Percentiles rank a stretch among this genome's conserved stretches.
phyloP scores from a whole-genome alignment of 768 basidiomycete species.

The Tylopilus vinaceipallidus region DNA sequence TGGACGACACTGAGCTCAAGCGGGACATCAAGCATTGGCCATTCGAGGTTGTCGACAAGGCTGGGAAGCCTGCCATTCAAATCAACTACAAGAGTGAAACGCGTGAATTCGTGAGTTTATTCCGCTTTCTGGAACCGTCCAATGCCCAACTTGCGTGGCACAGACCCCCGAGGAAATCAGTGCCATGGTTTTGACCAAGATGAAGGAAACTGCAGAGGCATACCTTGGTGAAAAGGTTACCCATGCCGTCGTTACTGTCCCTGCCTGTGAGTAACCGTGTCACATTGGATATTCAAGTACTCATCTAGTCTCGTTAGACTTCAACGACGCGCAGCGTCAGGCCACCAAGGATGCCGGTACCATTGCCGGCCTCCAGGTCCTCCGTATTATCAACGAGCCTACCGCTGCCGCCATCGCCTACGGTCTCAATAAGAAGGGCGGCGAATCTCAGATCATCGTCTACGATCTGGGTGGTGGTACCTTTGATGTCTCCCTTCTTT shows the following conservation, averaged over 20 bases:
- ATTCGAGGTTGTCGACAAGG: slow-evolving; percentile 76
- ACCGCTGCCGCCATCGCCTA: slow-evolving; percentile 98
- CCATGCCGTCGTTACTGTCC: slow-evolving; percentile 97
- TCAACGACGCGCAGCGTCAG: slow-evolving; percentile 99
- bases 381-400: slow-evolving; percentile 98
- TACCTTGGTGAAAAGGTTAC: slow-evolving; percentile 96
- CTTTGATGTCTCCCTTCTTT: slow-evolving; percentile 96
- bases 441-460: slow-evolving; percentile 94
- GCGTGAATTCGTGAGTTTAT: slow-evolving; percentile 73
- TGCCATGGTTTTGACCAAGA: slow-evolving; percentile 94
- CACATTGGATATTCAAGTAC: not conserved
- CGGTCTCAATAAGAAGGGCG: slow-evolving; percentile 94
- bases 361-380: slow-evolving; percentile 91
- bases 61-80: slow-evolving; percentile 75
- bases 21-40: slow-evolving; percentile 92
- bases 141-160: not conserved
- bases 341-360: slow-evolving; percentile 98
- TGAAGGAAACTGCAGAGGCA: slow-evolving; percentile 99
- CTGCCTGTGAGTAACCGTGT: slow-evolving; percentile 65
- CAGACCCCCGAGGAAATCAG: slow-evolving; percentile 93
- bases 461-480: slow-evolving; percentile 99
- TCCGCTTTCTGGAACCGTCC: not conserved
- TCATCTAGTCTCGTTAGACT: slow-evolving; percentile 59
- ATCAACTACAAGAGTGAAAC: slow-evolving; percentile 77
- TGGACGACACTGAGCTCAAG: slow-evolving; percentile 76